These are phyloP conservation scores for Leptographium radiaticola DNA, from an alignment of 2,329 filamentous ascomycete genomes.

Conservation along the genomic window DNA sequence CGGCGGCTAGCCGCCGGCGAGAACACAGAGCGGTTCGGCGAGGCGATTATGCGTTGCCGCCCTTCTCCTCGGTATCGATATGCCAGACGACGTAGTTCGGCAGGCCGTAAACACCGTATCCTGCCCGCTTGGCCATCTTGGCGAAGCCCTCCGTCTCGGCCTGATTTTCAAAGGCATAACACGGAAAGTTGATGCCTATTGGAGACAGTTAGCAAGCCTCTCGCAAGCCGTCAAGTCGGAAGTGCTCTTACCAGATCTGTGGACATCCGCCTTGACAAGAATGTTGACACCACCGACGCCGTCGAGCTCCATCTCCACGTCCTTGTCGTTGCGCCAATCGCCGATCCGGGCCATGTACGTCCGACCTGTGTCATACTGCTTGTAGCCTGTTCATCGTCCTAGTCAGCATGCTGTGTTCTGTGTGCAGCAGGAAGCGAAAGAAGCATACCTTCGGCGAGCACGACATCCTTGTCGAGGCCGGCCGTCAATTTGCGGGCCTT, in stretches of 20 bases:
- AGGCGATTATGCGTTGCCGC: conserved; percentile 46
- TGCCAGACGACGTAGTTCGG: conserved; percentile 99
- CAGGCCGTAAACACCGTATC: conserved; percentile 81
- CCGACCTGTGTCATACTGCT: conserved; percentile 81
- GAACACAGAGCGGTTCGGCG: not conserved
- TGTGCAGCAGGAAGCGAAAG: conserved; percentile 7
- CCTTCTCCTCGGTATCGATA: conserved; percentile 91
- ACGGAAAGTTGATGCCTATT: conserved; percentile 89
- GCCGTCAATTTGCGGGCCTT: conserved; percentile 65
- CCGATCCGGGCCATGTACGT: conserved; percentile 85
- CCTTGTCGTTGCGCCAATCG: conserved; percentile 83
- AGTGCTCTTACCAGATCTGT: conserved; percentile 59
- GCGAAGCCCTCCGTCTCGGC: conserved; percentile 98
- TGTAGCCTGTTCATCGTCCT: conserved; percentile 51
- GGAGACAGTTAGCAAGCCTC: not conserved
- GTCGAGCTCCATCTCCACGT: conserved; percentile 84
- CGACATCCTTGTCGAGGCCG: conserved; percentile 61
- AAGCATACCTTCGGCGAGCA: conserved; percentile 68
- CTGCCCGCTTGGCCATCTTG: conserved; percentile 94
- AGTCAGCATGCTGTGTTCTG: not conserved
- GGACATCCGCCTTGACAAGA: conserved; percentile 93
- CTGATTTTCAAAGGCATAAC: conserved; percentile 96
- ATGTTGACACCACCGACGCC: conserved; percentile 97
- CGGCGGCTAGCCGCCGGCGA: not conserved
- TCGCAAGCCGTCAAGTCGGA: too few relatives aligned